Base-by-base conservation (phyloP, 495 filamentous ascomycete species). In the Trypethelium eluteriae region DNA sequence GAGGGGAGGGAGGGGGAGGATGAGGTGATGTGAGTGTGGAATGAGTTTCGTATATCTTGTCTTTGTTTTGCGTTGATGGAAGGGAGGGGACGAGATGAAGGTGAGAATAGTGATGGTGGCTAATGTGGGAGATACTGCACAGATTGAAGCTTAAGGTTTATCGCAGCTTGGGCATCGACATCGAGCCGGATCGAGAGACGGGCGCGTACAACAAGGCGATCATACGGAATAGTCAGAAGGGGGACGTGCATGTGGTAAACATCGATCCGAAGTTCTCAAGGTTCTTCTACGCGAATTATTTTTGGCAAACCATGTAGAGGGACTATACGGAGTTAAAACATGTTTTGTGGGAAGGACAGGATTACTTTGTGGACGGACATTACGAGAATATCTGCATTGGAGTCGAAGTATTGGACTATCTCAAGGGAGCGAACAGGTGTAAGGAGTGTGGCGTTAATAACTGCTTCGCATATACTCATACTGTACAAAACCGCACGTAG, bases 241-340 rank as follows among this genome's bases (percentile, higher is more conserved):
- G 92, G 38, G 94, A 97, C 76, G 90, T 97, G 64, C 90, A 96
- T 75, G 90, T 98, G 38, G 88, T 98, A 62, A 96, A 96, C 72
- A 87, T 98, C 68, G 93, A 97, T 72, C 84, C 89, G 62, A 96
- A 93, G 77, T 92, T 96, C 73, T 92, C 90, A 65, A 83, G 86
- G 65, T 92, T 88, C 77, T 98, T 95, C 75, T 97, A 98, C 74
- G 88, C 92, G 35, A 94, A 96, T 71, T 96, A 96, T 71, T 93
- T 98, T 72, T 98, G 94, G 94, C 84, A 88, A 72, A 90, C 83
- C n/a, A 82, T 96, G 76, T 92, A 82, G 66, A 50, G 39, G 41
- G 44, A 49, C n/a, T 2, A 5, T 18, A 18, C n/a, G 49, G 49
- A 11, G 49, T 5, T 2, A 0, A 5, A 18, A 18, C 1, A 18